Evolutionary conservation across 208 protist species (phyloP).

Genomic region (Trypanosoma rangeli): DNA sequence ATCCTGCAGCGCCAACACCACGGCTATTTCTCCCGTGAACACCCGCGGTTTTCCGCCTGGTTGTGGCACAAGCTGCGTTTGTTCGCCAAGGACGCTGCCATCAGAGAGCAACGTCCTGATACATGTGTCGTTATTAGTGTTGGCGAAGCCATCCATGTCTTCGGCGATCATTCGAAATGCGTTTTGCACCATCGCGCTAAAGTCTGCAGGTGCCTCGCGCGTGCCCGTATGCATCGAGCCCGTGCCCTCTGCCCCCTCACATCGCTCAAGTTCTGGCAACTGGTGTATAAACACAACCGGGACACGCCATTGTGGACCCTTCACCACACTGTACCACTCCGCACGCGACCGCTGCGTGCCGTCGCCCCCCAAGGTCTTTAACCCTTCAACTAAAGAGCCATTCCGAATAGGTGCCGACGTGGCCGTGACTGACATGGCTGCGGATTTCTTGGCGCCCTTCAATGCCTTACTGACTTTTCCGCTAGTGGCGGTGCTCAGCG

Average conservation of each 20-base stretch:
- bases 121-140: not conserved
- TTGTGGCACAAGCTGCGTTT: not conserved
- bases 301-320: conserved; percentile 2
- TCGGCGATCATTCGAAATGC: conserved; percentile 21
- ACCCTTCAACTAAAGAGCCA: not conserved
- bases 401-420: not conserved
- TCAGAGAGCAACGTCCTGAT: not conserved
- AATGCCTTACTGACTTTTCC: not conserved
- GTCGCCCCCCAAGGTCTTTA: not conserved
- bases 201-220: not conserved
- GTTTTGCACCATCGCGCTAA: conserved; percentile 5
- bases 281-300: conserved; percentile 28
- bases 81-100: not conserved
- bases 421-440: not conserved
- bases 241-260: conserved; percentile 6
- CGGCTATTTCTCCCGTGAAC: conserved; percentile 2
- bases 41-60: not conserved
- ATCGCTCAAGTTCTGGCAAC: conserved; percentile 17
- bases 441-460: not conserved
- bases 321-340: conserved; percentile 26
- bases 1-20: conserved; percentile 16
- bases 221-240: not conserved
- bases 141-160: not conserved
- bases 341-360: not conserved
- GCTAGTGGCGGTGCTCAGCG: not conserved